Evolutionary conservation across 2,329 filamentous ascomycete species (phyloP).

Genomic region (Lomentospora prolificans): DNA sequence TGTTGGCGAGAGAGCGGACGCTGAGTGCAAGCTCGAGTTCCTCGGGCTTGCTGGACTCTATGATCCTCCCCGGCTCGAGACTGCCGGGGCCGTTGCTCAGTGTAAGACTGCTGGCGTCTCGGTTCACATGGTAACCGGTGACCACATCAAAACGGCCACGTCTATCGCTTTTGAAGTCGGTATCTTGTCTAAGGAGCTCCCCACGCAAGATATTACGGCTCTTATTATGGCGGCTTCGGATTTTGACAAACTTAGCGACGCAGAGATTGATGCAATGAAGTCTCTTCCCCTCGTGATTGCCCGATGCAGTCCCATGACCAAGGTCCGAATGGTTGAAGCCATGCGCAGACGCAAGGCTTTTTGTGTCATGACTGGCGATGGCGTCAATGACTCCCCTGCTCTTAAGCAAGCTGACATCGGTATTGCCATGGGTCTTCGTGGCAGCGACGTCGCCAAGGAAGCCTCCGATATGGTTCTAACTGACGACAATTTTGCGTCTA

Average conservation of each 20-base stretch:
- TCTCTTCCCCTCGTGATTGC: conserved; percentile 58
- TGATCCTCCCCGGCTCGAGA: conserved; percentile 61
- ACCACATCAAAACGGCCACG: conserved; percentile 58
- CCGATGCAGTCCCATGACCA: conserved; percentile 59
- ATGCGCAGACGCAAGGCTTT: conserved; percentile 58
- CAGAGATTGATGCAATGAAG: conserved; percentile 51
- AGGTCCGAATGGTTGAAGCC: conserved; percentile 69
- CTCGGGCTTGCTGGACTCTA: conserved; percentile 64
- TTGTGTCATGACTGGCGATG: conserved; percentile 67
- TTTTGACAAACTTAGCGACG: conserved; percentile 53
- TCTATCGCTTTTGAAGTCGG: conserved; percentile 57
- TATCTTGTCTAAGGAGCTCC: conserved; percentile 36
- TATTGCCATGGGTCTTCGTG: conserved; percentile 64
- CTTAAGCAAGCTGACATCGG: conserved; percentile 65
- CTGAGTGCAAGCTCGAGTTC: conserved; percentile 50
- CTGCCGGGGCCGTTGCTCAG: conserved; percentile 46
- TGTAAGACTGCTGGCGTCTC: conserved; percentile 53
- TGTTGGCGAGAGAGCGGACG: conserved; percentile 36
- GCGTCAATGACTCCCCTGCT: conserved; percentile 66
- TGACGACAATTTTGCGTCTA: conserved; percentile 80
- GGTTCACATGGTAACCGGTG: conserved; percentile 62
- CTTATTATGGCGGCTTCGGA: conserved; percentile 52
- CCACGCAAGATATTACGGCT: conserved; percentile 26
- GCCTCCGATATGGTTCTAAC: conserved; percentile 82
- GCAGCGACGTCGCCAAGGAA: conserved; percentile 67